Evolutionary conservation across 345 rosid genomes (phyloP).

Genomic region (Heritiera littoralis): DNA sequence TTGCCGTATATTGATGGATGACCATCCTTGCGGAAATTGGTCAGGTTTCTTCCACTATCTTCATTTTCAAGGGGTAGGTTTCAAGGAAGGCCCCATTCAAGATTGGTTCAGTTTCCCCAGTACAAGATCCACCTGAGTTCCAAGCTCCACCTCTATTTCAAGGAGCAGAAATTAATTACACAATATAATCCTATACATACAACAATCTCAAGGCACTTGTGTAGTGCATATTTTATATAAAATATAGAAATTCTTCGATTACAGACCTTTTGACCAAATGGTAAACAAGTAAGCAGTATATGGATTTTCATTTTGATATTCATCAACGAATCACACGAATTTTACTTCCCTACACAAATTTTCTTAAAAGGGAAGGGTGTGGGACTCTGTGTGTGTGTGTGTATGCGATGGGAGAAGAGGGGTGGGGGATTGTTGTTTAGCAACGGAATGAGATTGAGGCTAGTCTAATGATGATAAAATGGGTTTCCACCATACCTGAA

Average conservation of each 20-base stretch:
- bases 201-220: neutral
- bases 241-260: neutral
- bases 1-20: slow-evolving; percentile 84
- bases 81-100: slow-evolving; percentile 57
- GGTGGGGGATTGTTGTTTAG: neutral
- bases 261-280: neutral
- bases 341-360: neutral
- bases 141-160: slow-evolving; percentile 86
- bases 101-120: slow-evolving; percentile 73
- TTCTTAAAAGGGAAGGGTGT: neutral
- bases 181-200: neutral
- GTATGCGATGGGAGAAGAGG: no score
- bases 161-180: neutral
- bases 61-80: slow-evolving; percentile 81
- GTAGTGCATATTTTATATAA: neutral
- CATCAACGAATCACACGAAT: neutral
- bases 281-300: neutral
- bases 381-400: no score
- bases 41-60: slow-evolving; percentile 83
- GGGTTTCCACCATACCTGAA: slow-evolving; percentile 48
- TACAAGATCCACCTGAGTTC: slow-evolving; percentile 94
- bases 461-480: neutral
- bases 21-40: slow-evolving; percentile 91
- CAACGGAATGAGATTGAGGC: neutral
- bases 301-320: neutral